Percentiles rank a stretch among this genome's conserved stretches.
Evolutionary conservation across 2,329 filamentous ascomycete species (phyloP).

Genomic region (Epichloe brachyelytri): DNA sequence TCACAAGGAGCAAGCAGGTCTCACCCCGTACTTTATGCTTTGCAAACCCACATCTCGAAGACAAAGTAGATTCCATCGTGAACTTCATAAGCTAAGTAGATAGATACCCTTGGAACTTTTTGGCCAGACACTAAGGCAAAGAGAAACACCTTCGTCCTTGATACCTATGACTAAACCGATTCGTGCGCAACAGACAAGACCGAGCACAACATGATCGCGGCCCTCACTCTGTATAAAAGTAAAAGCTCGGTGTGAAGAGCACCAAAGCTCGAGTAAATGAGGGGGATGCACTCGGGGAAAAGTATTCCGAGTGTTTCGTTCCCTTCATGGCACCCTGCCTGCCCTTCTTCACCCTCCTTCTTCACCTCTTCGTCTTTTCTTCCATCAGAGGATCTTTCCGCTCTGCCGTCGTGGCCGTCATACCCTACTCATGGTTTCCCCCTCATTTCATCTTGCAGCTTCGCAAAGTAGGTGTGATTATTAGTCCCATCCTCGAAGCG

Average conservation of each 20-base stretch:
- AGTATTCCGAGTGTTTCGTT: neutral
- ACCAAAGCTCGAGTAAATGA: neutral
- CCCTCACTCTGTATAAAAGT: neutral
- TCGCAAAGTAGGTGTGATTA: neutral
- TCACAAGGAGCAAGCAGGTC: too few species aligned
- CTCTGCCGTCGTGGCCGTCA: neutral
- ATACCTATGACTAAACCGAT: neutral
- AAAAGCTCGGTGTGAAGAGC: too few species aligned
- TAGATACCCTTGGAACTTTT: neutral
- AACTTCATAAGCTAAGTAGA: slow-evolving; percentile 6
- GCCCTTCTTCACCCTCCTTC: neutral
- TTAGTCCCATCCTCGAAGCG: neutral
- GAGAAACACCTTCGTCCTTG: neutral
- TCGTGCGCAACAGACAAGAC: slow-evolving; percentile 9
- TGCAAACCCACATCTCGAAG: neutral
- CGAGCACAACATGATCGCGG: slow-evolving; percentile 6
- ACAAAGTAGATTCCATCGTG: slow-evolving; percentile 2
- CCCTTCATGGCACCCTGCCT: neutral
- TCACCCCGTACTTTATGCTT: neutral
- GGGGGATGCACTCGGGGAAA: neutral
- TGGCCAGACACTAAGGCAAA: neutral
- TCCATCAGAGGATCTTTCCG: neutral
- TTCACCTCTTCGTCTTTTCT: neutral
- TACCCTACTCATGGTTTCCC: neutral
- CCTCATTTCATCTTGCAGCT: neutral